Conservation (phyloP, 2,329 filamentous ascomycete species). For the Dactylellina haptotyla region DNA sequence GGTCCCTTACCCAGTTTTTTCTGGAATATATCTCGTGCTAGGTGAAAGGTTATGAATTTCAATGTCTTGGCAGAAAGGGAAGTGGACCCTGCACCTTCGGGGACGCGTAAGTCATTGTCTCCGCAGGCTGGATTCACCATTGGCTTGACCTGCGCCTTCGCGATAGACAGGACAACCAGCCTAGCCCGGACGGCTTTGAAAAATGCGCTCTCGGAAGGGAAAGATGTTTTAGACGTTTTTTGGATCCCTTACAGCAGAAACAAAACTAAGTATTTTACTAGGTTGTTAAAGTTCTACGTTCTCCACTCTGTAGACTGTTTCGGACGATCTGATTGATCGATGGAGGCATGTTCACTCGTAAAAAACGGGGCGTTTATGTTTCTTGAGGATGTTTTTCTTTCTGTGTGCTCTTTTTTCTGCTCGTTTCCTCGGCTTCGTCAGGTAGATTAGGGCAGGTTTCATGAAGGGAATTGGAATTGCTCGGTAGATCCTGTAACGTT, state of each 20-base stretch:
- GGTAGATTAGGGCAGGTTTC: too few relatives aligned
- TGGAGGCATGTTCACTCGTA: background rate
- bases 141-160: too few relatives aligned
- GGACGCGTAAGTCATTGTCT: slow-evolving; percentile 12
- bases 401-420: background rate
- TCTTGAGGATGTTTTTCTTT: background rate
- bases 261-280: background rate
- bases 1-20: background rate
- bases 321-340: background rate
- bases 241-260: background rate
- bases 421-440: background rate
- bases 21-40: background rate
- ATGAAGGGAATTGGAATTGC: background rate
- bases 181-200: too few relatives aligned
- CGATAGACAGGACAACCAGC: too few relatives aligned
- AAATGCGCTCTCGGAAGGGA: too few relatives aligned
- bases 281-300: background rate
- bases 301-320: background rate
- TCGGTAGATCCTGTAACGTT: slow-evolving; percentile 3
- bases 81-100: background rate
- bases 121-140: background rate
- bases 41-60: background rate
- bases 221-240: too few relatives aligned
- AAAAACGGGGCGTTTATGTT: background rate
- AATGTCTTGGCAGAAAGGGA: background rate